Conservation (phyloP, 192 early-diverging fungal species). For the Funneliformis geosporum region DNA sequence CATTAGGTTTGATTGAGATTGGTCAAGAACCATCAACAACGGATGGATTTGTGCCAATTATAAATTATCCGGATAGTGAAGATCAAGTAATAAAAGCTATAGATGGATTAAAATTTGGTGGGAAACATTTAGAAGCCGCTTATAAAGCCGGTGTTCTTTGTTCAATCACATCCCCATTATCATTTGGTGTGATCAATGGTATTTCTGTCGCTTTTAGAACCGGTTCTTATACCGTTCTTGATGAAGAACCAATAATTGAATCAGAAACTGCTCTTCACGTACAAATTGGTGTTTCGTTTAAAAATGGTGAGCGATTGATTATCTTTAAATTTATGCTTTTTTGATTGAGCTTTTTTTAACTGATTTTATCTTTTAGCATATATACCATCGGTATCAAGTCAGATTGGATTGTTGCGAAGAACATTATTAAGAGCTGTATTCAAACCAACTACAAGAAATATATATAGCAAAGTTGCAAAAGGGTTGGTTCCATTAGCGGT, state of each 20-base stretch:
- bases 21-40: slow-evolving; percentile 53
- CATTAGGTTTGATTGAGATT: slow-evolving; percentile 71
- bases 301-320: background rate
- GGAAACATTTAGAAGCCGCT: slow-evolving; percentile 54
- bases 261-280: slow-evolving; percentile 61
- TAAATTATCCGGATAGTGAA: slow-evolving; percentile 32
- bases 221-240: slow-evolving; percentile 52
- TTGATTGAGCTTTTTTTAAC: background rate
- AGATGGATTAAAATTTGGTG: slow-evolving; percentile 70
- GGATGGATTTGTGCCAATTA: slow-evolving; percentile 51
- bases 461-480: slow-evolving; percentile 42
- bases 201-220: slow-evolving; percentile 68
- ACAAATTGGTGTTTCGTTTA: slow-evolving; percentile 46
- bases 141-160: slow-evolving; percentile 62
- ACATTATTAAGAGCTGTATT: slow-evolving; percentile 39
- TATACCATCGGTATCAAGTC: slow-evolving; percentile 52
- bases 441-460: slow-evolving; percentile 34
- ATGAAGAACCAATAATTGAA: slow-evolving; percentile 47
- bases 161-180: slow-evolving; percentile 58
- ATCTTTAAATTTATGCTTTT: background rate
- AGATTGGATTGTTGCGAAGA: slow-evolving; percentile 51
- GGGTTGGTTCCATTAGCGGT: slow-evolving; percentile 56
- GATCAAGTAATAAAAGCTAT: slow-evolving; percentile 48
- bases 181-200: slow-evolving; percentile 56
- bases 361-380: background rate